Evolutionary conservation across 2,329 filamentous ascomycete genomes (phyloP), one percentile per base, ranked within the genome.

Genomic region (Penicillium sp.): DNA sequence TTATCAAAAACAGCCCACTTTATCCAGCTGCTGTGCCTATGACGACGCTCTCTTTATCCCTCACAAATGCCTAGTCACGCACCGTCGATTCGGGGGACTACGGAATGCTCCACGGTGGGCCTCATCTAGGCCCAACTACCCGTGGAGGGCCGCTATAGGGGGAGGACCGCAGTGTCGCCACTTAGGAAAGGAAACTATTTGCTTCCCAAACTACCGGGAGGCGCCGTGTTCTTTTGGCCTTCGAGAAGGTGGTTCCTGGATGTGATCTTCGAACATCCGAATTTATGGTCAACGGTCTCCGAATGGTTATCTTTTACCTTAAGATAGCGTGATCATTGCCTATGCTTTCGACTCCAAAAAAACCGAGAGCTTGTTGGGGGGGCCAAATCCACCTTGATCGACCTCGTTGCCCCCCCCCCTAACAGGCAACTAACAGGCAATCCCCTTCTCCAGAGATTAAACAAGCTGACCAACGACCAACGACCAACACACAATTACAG

Each of bases 71-170:
- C 56, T 58, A 50, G 59, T 49, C 38, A 31, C 43, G 41, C 53
- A 56, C 55, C 59, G 48, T 67, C 47, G 25, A 38, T 33, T 64
- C 65, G 64, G 64, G 65, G 65, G 56, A 62, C 46, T 49, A 60
- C 65, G 65, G 65, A 58, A 66, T 57, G 47, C 56, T 64, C 64
- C 64, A 66, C 62, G 41, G 64, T 65, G 64, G 64, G 49, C 57
- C 60, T 59, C 50, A 53, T 62, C 62, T 51, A 67, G 64, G 54
- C 64, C 59, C 55, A 62, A 43, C 15, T 61, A 60, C 61, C 56
- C 61, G 57, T 58, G 23, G 25, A 57, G 54, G 42, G 35, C 38
- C 54, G 54, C 43, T 25, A 45, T 56, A 59, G 41, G 62, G 56
- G 48, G 23, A 29, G 29, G 58, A 61, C 60, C 53, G 48, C 31